These are phyloP conservation scores for Ormosia semicastrata DNA, from an alignment of 306 rosid genomes.

Conservation along the genomic window DNA sequence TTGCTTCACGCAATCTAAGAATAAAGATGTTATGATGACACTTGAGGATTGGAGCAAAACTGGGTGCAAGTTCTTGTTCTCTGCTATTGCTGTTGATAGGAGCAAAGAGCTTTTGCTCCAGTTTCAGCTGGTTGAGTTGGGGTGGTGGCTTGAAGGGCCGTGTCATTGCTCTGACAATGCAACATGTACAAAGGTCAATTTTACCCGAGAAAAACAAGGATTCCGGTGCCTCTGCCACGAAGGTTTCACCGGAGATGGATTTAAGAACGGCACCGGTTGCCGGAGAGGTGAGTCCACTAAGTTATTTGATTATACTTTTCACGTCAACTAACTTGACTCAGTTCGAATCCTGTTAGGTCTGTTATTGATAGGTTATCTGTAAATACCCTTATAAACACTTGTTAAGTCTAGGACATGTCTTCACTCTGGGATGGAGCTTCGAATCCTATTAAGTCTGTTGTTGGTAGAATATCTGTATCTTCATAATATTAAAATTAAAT, in stretches of 20 bases:
- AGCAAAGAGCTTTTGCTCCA: constrained; percentile 29
- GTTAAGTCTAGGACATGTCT: no score
- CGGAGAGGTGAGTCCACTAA: constrained; percentile 57
- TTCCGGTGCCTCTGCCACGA: constrained; percentile 56
- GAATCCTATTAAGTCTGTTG: no score
- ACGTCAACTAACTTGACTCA: neutral
- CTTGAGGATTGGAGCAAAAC: neutral
- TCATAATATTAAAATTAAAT: no score
- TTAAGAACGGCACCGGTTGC: constrained; percentile 51
- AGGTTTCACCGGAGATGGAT: constrained; percentile 76
- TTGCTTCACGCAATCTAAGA: constrained; percentile 43
- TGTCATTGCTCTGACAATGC: constrained; percentile 34
- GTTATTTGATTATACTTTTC: neutral
- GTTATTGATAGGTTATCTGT: no score
- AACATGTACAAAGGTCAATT: neutral
- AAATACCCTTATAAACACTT: no score
- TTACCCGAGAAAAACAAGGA: neutral
- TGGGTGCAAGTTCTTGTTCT: constrained; percentile 46
- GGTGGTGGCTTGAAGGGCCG: constrained; percentile 69
- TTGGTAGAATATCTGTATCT: no score
- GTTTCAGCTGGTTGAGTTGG: constrained; percentile 61
- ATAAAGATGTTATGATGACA: neutral
- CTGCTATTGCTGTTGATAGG: constrained; percentile 45
- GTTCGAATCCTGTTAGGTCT: no score
- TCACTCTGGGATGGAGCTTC: no score